Evolutionary conservation across 2,329 filamentous ascomycete genomes (phyloP), one percentile per base, ranked within the genome.

Genomic region (Aspergillus pseudonomiae): DNA sequence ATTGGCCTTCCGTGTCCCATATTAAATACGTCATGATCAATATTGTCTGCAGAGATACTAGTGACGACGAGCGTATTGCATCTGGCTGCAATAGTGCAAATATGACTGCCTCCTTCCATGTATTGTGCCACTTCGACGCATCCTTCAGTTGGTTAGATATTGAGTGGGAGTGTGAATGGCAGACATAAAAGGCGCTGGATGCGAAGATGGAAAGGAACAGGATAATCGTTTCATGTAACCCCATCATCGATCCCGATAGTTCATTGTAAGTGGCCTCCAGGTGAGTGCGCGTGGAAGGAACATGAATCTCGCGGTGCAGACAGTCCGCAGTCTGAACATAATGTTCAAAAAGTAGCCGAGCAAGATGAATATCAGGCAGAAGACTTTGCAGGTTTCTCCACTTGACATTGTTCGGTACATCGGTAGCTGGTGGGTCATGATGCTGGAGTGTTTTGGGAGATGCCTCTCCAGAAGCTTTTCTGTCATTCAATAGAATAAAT

Each of bases 1-100:
- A 59, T 59, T 50, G 57, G 4, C 57, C 57, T 39, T 59, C 57
- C 26, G 32, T 34, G 24, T 59, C 57, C 57, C 57, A 59, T 19
- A 59, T n/a, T 26, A 59, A 46, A 19, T 24, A 36, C 10, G 50
- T 12, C 30, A 57, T 57, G 24, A 57, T 57, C 9, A 12, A 57
- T 24, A 41, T 41, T 26, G 54, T 26, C 32, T 57, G 54, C n/a
- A 57, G 3, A 26, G 54, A 57, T 43, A 41, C 28, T 28, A 57
- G 28, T 14, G 54, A 57, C 10, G 36, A 57, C 19, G 54, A 45
- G n/a, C 11, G 10, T 21, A 57, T 45, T 24, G 21, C 19, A 21
- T 43, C 39, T 43, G 19, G 39, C 39, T 43, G 39, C 39, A 43
- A 21, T 43, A 43, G 19, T 21, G 16, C 24, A 10, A 6, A n/a